Evolutionary conservation across 257 asterid species (phyloP).

Genomic region (Marsdenia floribunda): DNA sequence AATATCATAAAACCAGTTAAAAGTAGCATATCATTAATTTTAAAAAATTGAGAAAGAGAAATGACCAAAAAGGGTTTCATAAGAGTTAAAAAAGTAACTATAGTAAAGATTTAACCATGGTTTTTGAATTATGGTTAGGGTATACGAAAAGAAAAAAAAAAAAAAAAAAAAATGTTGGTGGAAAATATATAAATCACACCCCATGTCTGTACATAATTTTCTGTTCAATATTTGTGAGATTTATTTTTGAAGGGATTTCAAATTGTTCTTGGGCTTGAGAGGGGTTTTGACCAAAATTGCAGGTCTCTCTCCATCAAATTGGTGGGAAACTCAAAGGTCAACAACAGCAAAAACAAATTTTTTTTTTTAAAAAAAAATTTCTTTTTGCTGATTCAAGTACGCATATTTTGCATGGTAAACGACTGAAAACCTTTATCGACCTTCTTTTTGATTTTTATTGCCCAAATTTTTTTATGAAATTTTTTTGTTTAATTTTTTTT

Average conservation of each 20-base stretch:
- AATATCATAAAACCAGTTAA: background rate
- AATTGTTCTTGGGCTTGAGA: constrained; percentile 27
- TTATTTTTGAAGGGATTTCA: constrained; percentile 18
- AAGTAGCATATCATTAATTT: background rate
- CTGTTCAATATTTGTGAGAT: constrained; percentile 15
- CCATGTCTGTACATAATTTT: constrained; percentile 19
- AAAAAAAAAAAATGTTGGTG: background rate
- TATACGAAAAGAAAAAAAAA: background rate
- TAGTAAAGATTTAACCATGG: constrained; percentile 29
- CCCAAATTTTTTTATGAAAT: background rate
- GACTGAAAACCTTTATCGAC: constrained; percentile 14
- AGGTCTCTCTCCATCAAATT: constrained; percentile 29
- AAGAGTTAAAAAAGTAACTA: constrained; percentile 22
- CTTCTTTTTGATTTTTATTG: constrained; percentile 14
- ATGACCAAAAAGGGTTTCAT: background rate
- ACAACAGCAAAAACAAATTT: constrained; percentile 13
- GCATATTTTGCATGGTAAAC: constrained; percentile 17
- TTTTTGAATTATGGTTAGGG: constrained; percentile 38
- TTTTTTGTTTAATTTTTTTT: no score
- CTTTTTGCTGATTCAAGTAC: constrained; percentile 25
- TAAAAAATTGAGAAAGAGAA: background rate
- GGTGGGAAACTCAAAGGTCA: constrained; percentile 32
- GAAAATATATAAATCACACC: constrained; percentile 22
- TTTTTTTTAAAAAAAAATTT: no score
- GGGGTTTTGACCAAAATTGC: constrained; percentile 35